phyloP scores from a whole-genome alignment of 495 filamentous ascomycete genomes.

The Pseudotulostoma volvatum region DNA sequence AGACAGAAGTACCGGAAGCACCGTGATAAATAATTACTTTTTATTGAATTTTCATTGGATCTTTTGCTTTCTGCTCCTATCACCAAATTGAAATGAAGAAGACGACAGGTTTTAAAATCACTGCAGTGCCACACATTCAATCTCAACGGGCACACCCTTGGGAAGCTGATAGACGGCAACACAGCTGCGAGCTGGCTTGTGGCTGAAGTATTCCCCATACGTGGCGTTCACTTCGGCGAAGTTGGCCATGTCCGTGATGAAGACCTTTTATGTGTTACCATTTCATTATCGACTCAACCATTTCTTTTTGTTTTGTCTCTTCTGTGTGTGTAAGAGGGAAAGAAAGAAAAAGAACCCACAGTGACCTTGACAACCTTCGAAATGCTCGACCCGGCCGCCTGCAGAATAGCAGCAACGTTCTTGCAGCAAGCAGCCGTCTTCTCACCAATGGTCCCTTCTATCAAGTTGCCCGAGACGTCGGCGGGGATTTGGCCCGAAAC shows the following conservation, averaged over 20 bases:
- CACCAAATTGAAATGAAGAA: too few species aligned
- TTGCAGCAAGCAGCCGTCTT: slow-evolving; percentile 60
- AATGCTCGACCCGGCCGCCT: slow-evolving; percentile 59
- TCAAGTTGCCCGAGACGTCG: slow-evolving; percentile 53
- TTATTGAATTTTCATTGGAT: too few species aligned
- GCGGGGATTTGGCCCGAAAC: slow-evolving; percentile 88
- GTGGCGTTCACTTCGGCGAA: slow-evolving; percentile 77
- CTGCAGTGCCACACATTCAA: slow-evolving; percentile 65
- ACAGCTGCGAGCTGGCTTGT: slow-evolving; percentile 86
- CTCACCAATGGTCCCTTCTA: slow-evolving; percentile 59
- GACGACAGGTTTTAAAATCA: too few species aligned
- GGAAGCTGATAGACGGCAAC: slow-evolving; percentile 81
- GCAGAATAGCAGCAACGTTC: slow-evolving; percentile 63
- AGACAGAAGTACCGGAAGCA: too few species aligned
- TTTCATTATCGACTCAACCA: too few species aligned
- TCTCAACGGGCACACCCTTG: slow-evolving; percentile 81
- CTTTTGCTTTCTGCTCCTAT: too few species aligned
- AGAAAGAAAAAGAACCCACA: slow-evolving; percentile 13
- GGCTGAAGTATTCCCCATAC: slow-evolving; percentile 74
- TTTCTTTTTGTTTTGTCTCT: too few species aligned
- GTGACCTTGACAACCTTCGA: slow-evolving; percentile 62
- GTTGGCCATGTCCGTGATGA: slow-evolving; percentile 71
- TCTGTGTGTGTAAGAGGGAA: too few species aligned
- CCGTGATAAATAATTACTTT: too few species aligned
- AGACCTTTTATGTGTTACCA: slow-evolving; percentile 49